Base-by-base conservation (phyloP, 805 yeast genomes). In the Starmerella scarabaei region DNA sequence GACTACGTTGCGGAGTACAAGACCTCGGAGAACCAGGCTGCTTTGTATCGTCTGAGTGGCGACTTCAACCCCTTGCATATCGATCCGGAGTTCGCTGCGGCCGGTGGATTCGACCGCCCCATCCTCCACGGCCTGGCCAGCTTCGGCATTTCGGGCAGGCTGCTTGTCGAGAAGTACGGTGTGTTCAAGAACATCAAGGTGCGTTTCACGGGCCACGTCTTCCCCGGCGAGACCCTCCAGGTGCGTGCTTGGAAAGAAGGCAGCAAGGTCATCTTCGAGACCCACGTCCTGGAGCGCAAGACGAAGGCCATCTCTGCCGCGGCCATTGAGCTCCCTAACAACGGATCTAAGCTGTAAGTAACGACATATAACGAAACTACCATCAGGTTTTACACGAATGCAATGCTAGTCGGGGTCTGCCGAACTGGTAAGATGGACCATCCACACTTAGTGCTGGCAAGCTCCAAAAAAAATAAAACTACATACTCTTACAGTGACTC, bases 41-140 rank as follows among this genome's bases (percentile, higher is more conserved):
- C 94, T 3, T 62, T 86, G 41, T 88, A 88, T 66, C 74, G 98
- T 59, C 67, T 88, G 45, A 78, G 88, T 45, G 97, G 95, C 40
- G 98, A 88, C 66, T 77, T 77, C 61, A 88, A 88, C 62, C 98
- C 98, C 44, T 71, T 88, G 53, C 98, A 86, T 65, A 78, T 88
- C 57, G 97, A 88, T 64, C 96, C 97, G 16, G 67, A 60, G 23
- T 80, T 86, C 62, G 96, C 97, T 14, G 73, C 77, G 48, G 81
- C 81, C 42, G 96, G 88, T 35, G 80, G 79, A 45, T 88, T 88
- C 60, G 75, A 75, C 36, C 64, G 66, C 40, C 98, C 98, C 36
- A 88, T 88, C 52, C 70, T 88, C 50, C 98, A 88, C 63, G 98
- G 98, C 32, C 71, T 88, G 62, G 80, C 93, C 55, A 71, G 82